A percentile compares a stretch with the other conserved stretches of the same genome.
These are phyloP conservation scores for Saturnispora bothae DNA, from an alignment of 805 yeast genomes.

Conservation along the genomic window DNA sequence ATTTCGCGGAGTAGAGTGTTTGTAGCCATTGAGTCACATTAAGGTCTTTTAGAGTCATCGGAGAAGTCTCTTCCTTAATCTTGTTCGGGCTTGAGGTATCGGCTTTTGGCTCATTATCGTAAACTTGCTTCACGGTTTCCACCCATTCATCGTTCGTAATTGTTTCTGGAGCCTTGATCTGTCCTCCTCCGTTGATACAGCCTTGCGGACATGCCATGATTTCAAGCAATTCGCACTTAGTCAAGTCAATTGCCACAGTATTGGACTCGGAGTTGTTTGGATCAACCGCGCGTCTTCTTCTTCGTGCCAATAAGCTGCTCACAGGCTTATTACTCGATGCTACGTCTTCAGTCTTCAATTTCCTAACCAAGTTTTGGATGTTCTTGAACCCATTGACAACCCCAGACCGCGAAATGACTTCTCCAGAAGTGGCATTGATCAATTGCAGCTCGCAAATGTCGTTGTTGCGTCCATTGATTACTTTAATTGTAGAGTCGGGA, in stretches of 20 bases:
- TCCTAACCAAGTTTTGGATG: constrained; percentile 86
- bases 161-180: constrained; percentile 42
- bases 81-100: no score
- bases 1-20: constrained; percentile 2
- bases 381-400: constrained; percentile 87
- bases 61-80: not conserved
- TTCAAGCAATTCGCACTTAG: constrained; percentile 71
- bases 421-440: constrained; percentile 24
- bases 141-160: constrained; percentile 32
- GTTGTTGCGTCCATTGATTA: constrained; percentile 56
- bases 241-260: constrained; percentile 40
- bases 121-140: not conserved
- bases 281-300: constrained; percentile 29
- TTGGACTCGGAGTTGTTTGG: not conserved
- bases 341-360: constrained; percentile 41
- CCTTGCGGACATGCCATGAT: constrained; percentile 99
- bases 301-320: constrained; percentile 29
- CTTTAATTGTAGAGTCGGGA: constrained; percentile 21
- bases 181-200: constrained; percentile 96
- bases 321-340: not conserved
- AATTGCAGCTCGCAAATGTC: constrained; percentile 68
- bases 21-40: not conserved
- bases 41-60: no score
- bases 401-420: constrained; percentile 44
- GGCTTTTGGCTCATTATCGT: no score